Evolutionary conservation across 208 protist species (phyloP).

Genomic region (Kentomonas sorsogonicus): DNA sequence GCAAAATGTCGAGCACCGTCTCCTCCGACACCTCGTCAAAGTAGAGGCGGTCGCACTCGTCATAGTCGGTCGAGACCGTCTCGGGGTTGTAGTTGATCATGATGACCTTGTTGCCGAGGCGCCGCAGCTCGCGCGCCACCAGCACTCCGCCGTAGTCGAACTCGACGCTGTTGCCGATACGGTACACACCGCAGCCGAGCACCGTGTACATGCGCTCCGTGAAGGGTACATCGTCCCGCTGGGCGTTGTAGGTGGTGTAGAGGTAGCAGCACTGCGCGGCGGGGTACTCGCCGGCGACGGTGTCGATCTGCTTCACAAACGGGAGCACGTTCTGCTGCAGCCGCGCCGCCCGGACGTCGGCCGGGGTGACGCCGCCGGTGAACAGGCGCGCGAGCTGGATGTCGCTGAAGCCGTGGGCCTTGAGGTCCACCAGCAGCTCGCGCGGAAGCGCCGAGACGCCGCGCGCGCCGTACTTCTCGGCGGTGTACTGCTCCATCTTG

Average conservation of each 20-base stretch:
- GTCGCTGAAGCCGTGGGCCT: slow-evolving; percentile 95
- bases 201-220: slow-evolving; percentile 87
- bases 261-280: slow-evolving; percentile 93
- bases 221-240: slow-evolving; percentile 81
- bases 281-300: slow-evolving; percentile 97
- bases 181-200: slow-evolving; percentile 96
- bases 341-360: slow-evolving; percentile 52
- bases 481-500: slow-evolving; percentile 31
- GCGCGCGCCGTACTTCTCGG: slow-evolving; percentile 17
- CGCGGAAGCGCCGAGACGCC: slow-evolving; percentile 31
- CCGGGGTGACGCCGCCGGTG: slow-evolving; percentile 32
- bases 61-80: slow-evolving; percentile 98
- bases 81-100: slow-evolving; percentile 99
- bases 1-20: slow-evolving; percentile 96
- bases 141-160: slow-evolving; percentile 98
- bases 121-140: slow-evolving; percentile 90
- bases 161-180: slow-evolving; percentile 97
- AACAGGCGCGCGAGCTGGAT: slow-evolving; percentile 83
- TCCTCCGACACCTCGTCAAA: slow-evolving; percentile 98
- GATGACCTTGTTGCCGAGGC: slow-evolving; percentile 92
- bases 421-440: slow-evolving; percentile 65
- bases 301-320: slow-evolving; percentile 96
- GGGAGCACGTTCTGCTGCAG: slow-evolving; percentile 82
- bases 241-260: slow-evolving; percentile 94
- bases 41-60: slow-evolving; percentile 97